Percentiles rank a stretch among this genome's conserved stretches.
These are phyloP conservation scores for Guyanaporus albipodus DNA, from an alignment of 768 basidiomycete genomes.

Conservation along the genomic window DNA sequence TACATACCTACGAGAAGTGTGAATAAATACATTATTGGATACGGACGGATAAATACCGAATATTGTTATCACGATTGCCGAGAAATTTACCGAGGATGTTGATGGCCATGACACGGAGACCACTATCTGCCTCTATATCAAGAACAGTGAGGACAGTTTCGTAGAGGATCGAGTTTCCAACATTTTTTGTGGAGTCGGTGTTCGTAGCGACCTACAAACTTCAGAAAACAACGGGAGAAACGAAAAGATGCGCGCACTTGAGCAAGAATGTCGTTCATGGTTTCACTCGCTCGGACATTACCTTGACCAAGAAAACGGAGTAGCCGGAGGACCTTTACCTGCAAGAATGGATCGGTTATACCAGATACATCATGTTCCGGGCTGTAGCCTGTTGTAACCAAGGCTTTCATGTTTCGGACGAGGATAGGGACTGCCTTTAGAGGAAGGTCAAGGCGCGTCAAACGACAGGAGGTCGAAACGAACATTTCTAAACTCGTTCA, in stretches of 20 bases:
- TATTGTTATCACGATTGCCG: slow-evolving; percentile 97
- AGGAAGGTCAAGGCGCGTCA: slow-evolving; percentile 6
- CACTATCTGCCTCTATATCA: slow-evolving; percentile 95
- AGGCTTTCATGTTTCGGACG: slow-evolving; percentile 90
- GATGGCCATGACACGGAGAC: slow-evolving; percentile 97
- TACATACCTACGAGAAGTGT: slow-evolving; percentile 65
- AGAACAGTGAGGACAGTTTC: slow-evolving; percentile 95
- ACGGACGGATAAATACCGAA: slow-evolving; percentile 57
- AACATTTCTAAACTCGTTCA: slow-evolving; percentile 90
- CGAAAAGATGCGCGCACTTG: slow-evolving; percentile 49
- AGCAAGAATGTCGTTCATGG: slow-evolving; percentile 98
- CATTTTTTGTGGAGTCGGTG: slow-evolving; percentile 96
- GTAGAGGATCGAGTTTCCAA: slow-evolving; percentile 96
- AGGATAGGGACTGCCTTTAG: slow-evolving; percentile 84
- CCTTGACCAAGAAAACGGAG: slow-evolving; percentile 84
- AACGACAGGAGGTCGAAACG: slow-evolving; percentile 21
- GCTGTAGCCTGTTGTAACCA: slow-evolving; percentile 95
- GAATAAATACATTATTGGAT: background rate
- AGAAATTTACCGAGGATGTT: slow-evolving; percentile 98
- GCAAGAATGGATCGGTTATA: slow-evolving; percentile 94
- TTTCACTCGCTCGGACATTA: slow-evolving; percentile 83
- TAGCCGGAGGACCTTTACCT: slow-evolving; percentile 88
- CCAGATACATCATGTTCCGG: slow-evolving; percentile 99
- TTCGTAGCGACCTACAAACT: slow-evolving; percentile 88
- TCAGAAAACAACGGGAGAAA: background rate